Base-by-base conservation (phyloP, 306 rosid species). In the Prunus campanulata region DNA sequence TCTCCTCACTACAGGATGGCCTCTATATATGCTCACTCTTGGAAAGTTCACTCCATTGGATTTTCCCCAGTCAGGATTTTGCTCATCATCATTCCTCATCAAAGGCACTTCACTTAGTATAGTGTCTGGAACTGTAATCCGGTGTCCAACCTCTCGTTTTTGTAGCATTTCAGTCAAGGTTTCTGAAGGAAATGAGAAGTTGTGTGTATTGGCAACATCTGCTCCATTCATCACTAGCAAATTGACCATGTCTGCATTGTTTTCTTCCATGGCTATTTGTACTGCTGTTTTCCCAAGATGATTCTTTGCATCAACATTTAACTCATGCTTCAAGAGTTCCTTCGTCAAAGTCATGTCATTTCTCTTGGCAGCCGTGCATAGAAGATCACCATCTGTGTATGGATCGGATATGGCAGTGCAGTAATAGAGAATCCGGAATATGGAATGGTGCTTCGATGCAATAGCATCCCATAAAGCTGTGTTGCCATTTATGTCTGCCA, bases 391-490 rank as follows among this genome's bases (percentile, higher is more conserved):
- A 46, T 89, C 86, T 5, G 78, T 83, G 82, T 82, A 73, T 54
- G 88, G 87, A 80, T 90, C 78, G 18, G 89, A 83, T 24, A 85
- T 74, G n/a, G 76, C 84, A 54, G 89, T 71, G 61, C 49, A 66
- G 61, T 85, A 88, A 79, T 83, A 90, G 25, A 91, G 93, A 68
- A 79, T 87, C n/a, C 86, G 75, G 86, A 90, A 91, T 79, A 90
- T 90, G 46, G 89, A 84, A 83, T 84, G 59, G 77, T 85, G 88
- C 75, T 86, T 90, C 56, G 95, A 85, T 77, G 80, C 82, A 80
- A 91, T 85, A 24, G 95, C 90, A 66, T 90, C 87, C 97, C 97
- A 91, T 73, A 91, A 11, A 68, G 97, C 95, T 20, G 97, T 90
- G 91, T 88, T 79, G 5, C 88, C 93, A 84, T 85, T 82, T 0